These are phyloP conservation scores for Albifimbria verrucaria DNA, from an alignment of 2,329 filamentous ascomycete species.

Conservation along the genomic window DNA sequence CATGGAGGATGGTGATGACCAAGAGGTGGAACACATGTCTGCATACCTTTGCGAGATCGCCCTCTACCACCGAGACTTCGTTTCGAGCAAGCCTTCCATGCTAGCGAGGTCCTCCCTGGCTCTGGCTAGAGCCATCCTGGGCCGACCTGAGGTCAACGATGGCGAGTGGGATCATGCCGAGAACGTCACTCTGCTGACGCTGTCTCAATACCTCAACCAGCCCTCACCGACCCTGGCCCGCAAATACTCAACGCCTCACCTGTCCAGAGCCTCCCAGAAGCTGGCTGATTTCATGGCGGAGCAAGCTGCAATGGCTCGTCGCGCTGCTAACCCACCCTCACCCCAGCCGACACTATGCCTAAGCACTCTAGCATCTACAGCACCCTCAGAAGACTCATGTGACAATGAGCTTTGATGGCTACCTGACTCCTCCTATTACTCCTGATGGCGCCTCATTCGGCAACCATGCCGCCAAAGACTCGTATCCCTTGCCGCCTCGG, in stretches of 20 bases:
- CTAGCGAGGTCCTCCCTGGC: slow-evolving; percentile 87
- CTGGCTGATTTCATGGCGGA: slow-evolving; percentile 58
- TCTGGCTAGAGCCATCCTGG: slow-evolving; percentile 81
- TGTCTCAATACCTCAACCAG: slow-evolving; percentile 58
- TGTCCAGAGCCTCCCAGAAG: slow-evolving; percentile 51
- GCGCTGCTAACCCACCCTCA: slow-evolving; percentile 52
- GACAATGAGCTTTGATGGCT: slow-evolving; percentile 65
- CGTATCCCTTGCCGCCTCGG: slow-evolving; percentile 46
- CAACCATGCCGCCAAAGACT: slow-evolving; percentile 43
- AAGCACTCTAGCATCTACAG: slow-evolving; percentile 64
- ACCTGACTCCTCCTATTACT: slow-evolving; percentile 82
- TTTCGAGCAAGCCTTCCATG: slow-evolving; percentile 85
- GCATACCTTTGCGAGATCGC: slow-evolving; percentile 93
- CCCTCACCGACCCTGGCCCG: slow-evolving; percentile 56
- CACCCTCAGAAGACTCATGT: slow-evolving; percentile 77
- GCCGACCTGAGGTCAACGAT: slow-evolving; percentile 71
- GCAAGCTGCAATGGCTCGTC: slow-evolving; percentile 53
- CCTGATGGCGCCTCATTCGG: slow-evolving; percentile 64
- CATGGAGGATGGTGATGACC: slow-evolving; percentile 72
- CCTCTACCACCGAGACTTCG: slow-evolving; percentile 94
- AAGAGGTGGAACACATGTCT: slow-evolving; percentile 91
- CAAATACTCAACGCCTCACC: slow-evolving; percentile 55
- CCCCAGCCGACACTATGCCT: slow-evolving; percentile 52
- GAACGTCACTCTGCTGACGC: slow-evolving; percentile 59
- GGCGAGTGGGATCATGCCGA: slow-evolving; percentile 75